Base-by-base conservation (phyloP, 2,329 filamentous ascomycete genomes). In the Aspergillus alliaceus region DNA sequence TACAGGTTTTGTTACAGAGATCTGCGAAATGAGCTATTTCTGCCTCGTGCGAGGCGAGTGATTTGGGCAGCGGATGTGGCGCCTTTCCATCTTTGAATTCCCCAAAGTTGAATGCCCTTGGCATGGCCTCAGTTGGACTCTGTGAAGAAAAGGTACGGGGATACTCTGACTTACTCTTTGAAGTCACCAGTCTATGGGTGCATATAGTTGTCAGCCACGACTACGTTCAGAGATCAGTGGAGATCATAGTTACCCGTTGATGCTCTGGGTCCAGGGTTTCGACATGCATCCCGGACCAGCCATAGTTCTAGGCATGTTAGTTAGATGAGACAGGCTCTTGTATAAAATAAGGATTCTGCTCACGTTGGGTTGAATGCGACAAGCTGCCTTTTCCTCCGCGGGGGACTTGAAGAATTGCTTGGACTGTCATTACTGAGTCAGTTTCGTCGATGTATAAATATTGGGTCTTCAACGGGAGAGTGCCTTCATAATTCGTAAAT, bases 51-150 rank as follows among this genome's bases (percentile, higher is more conserved):
- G 80, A 64, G 15, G 77, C 70, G 2, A 98, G 80, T 7, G 84
- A 80, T 1, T 79, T 68, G 0, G 93, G 92, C 1, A 98, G 80
- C 8, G 89, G 88, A 72, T 98, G 93, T 60, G 89, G 86, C 14
- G 89, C 83, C 74, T 87, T 86, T 64, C 85, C 82, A 60, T 86
- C 65, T 56, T 79, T 70, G 70, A 95, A 96, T 65, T 91, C 86
- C 62, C 89, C 91, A 69, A 98, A 89, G 78, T 98, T 99, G 82
- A 98, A 93, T 35, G 89, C 91, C 79, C 92, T 95, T 64, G 35
- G 15, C 20, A 35, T 58, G 50, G 47, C 31, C 53, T 44, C 59
- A 50, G 40, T 29, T 55, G 24, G 35, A 32, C 7, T 27, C n/a
- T 35, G 5, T 39, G 37, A 6, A 6, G n/a, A 51, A 40, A 12